Base-by-base conservation (phyloP, 2,329 filamentous ascomycete species). In the Uncinocarpus reesii region DNA sequence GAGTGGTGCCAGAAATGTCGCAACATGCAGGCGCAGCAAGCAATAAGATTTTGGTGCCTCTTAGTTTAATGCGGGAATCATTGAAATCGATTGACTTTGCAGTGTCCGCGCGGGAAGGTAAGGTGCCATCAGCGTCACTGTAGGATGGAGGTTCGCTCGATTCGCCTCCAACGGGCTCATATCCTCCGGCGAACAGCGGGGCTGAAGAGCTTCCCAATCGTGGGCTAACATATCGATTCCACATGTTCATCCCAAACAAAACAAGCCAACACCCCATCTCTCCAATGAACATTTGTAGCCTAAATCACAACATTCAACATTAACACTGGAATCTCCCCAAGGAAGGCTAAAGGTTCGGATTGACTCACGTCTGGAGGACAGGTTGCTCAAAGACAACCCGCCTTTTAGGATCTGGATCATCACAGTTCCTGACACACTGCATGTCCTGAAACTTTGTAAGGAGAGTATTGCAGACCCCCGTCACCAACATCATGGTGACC, bases 391-490 rank as follows among this genome's bases (percentile, higher is more conserved):
- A 96, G 58, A 78, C 77, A 54, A 77, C 71, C 46, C 79, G 83
- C 56, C 83, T 77, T 51, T 74, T 75, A 7, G 79, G 77, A 59
- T 86, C 71, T 18, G 77, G 72, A 52, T 79, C 75, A 59, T 86
- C 80, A 72, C 92, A 98, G 71, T 96, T 80, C 56, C 84, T 78
- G 34, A 96, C 86, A 70, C 92, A 98, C 81, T 95, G 87, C 74
- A 95, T 94, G 65, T 98, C 92, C 86, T 96, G 90, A 62, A 89
- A 95, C 65, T 98, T 98, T 58, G 90, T 95, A 60, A 98, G 75
- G 53, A 98, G 79, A 1, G 92, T 98, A 66, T 98, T 98, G 75
- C 88, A 95, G 53, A 94, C 88, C 54, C 90, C 90, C 20, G 90
- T 95, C 63, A 95, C 71, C 62, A 96, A 75, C 90, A 96, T 96